Conservation (phyloP, 768 basidiomycete genomes). For the Leucogyrophana mollusca region DNA sequence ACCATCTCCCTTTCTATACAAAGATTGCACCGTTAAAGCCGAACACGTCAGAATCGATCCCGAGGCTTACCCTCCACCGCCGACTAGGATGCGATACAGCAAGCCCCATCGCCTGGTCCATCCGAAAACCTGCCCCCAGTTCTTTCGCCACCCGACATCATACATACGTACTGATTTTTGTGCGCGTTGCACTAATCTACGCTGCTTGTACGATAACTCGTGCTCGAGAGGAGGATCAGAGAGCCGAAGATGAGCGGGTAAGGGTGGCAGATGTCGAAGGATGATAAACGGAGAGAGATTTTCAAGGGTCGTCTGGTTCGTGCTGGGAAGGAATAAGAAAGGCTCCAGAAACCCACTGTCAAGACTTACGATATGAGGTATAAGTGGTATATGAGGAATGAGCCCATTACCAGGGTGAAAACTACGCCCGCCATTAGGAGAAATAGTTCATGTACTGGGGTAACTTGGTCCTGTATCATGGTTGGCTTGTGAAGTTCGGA, state of each 20-base stretch:
- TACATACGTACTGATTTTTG: constrained; percentile 63
- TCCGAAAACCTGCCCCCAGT: constrained; percentile 70
- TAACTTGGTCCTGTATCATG: constrained; percentile 50
- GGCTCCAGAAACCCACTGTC: neutral
- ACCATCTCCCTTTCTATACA: constrained; percentile 62
- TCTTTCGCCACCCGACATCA: constrained; percentile 70
- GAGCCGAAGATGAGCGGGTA: constrained; percentile 47
- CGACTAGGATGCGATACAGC: constrained; percentile 52
- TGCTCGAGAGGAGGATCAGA: constrained; percentile 74
- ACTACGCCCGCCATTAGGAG: constrained; percentile 59
- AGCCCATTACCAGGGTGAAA: constrained; percentile 66
- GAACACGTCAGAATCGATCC: neutral
- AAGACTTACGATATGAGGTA: constrained; percentile 69
- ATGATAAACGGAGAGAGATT: constrained; percentile 73
- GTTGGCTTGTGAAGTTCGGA: neutral
- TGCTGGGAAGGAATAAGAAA: constrained; percentile 38
- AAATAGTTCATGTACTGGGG: constrained; percentile 70
- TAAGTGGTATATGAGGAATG: constrained; percentile 73
- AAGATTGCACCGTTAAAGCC: neutral
- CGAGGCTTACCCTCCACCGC: constrained; percentile 66
- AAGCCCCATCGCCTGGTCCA: constrained; percentile 52
- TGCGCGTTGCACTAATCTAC: constrained; percentile 62
- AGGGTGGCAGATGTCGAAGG: constrained; percentile 65
- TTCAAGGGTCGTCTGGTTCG: constrained; percentile 86
- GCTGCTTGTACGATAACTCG: constrained; percentile 64